Conservation (phyloP, 1,284 basidiomycete species). For the Malassezia dermatis region DNA sequence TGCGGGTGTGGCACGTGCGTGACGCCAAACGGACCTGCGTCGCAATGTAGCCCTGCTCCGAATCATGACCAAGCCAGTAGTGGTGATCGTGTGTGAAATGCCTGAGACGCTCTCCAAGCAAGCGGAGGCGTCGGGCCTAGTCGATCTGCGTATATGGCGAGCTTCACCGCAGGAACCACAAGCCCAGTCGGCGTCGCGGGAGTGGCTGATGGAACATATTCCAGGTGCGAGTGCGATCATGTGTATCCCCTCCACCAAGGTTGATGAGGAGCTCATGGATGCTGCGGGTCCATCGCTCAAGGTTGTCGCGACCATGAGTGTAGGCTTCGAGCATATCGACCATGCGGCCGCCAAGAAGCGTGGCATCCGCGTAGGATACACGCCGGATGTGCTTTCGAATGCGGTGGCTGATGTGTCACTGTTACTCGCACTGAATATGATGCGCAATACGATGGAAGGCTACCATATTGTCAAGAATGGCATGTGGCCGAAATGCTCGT, state of each 20-base stretch:
- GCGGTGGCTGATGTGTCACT: slow-evolving; percentile 81
- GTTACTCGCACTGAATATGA: slow-evolving; percentile 82
- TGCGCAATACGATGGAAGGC: slow-evolving; percentile 61
- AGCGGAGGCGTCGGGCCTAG: background rate
- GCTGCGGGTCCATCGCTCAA: slow-evolving; percentile 54
- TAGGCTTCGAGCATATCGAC: slow-evolving; percentile 64
- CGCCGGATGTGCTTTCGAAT: slow-evolving; percentile 76
- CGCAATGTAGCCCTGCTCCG: background rate
- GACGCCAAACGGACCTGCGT: background rate
- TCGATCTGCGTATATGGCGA: background rate
- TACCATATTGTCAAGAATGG: slow-evolving; percentile 61
- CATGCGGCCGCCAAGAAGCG: slow-evolving; percentile 58
- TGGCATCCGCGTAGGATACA: slow-evolving; percentile 71
- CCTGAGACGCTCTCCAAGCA: background rate
- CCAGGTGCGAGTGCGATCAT: slow-evolving; percentile 59
- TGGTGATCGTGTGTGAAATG: slow-evolving; percentile 1
- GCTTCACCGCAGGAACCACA: slow-evolving; percentile 11
- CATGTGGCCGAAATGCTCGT: slow-evolving; percentile 59
- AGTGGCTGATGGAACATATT: slow-evolving; percentile 70
- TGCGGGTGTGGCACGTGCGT: background rate
- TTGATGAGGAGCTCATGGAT: slow-evolving; percentile 52
- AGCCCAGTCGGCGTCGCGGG: slow-evolving; percentile 54
- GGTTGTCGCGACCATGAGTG: slow-evolving; percentile 70
- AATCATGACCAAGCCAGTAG: slow-evolving; percentile 5
- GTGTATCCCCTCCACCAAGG: slow-evolving; percentile 63